phyloP scores from a whole-genome alignment of 208 protist genomes.

The Acanthamoeba healyi region DNA sequence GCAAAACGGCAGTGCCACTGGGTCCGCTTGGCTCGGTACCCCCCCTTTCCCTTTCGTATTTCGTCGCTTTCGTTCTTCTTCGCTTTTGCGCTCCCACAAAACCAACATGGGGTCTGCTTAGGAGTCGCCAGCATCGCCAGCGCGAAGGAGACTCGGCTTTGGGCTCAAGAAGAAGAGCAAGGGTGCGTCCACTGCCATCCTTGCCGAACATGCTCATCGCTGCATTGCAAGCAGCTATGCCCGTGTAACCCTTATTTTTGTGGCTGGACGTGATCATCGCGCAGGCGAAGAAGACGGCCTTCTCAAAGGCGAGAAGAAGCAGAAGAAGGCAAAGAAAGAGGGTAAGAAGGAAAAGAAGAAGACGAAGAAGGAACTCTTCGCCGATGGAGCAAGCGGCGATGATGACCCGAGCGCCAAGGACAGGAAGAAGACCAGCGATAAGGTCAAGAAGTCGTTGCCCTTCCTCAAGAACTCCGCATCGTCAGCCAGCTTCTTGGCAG shows the following conservation, averaged over 20 bases:
- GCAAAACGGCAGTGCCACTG: neutral
- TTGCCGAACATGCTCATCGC: too few species aligned
- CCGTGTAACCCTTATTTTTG: too few species aligned
- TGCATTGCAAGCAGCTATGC: too few species aligned
- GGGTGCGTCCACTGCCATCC: neutral
- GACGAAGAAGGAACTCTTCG: neutral
- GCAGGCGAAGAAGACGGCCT: neutral
- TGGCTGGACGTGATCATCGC: too few species aligned
- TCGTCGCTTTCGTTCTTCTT: neutral
- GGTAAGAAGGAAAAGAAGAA: neutral
- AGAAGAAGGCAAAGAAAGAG: neutral
- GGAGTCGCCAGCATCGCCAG: neutral
- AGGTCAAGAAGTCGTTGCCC: neutral
- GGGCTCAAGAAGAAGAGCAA: conserved; percentile 28
- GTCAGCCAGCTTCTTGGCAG: neutral
- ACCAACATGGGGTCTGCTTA: too few species aligned
- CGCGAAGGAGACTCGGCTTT: neutral
- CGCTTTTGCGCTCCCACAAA: neutral
- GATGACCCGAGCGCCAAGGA: neutral
- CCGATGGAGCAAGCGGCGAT: neutral
- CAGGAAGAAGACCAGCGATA: neutral
- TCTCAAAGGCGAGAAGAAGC: neutral
- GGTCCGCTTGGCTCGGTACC: neutral
- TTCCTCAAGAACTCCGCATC: neutral
- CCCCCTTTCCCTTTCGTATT: neutral